Evolutionary conservation across 148 eudicot species (phyloP).

Genomic region (Spergularia bocconei): DNA sequence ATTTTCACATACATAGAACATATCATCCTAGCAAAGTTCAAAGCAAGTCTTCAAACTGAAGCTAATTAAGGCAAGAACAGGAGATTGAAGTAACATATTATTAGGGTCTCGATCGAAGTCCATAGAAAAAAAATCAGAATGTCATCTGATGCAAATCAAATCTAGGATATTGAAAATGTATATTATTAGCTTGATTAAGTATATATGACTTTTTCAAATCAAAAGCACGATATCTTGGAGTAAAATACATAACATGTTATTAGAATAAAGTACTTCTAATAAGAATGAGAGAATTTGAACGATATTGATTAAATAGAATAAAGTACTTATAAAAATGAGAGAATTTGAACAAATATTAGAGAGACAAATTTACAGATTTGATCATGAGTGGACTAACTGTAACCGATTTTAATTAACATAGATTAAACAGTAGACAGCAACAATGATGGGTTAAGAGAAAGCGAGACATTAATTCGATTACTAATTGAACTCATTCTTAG

Average conservation of each 20-base stretch:
- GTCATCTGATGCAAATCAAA: too few relatives aligned
- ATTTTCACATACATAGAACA: constrained; percentile 15
- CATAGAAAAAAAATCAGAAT: too few relatives aligned
- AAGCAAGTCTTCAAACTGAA: constrained; percentile 5
- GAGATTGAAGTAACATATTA: too few relatives aligned
- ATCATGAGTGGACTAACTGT: constrained; percentile 12
- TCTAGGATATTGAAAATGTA: too few relatives aligned
- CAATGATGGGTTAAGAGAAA: not conserved
- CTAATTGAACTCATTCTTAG: not conserved
- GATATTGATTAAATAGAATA: not conserved
- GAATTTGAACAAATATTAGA: not conserved
- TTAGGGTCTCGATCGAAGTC: too few relatives aligned
- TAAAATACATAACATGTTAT: not conserved
- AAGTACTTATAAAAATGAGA: constrained; percentile 1
- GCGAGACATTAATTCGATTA: not conserved
- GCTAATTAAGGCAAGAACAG: too few relatives aligned
- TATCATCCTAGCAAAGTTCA: constrained; percentile 2
- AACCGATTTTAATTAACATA: not conserved
- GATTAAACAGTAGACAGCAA: not conserved
- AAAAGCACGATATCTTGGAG: constrained; percentile 2
- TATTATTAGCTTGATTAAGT: too few relatives aligned
- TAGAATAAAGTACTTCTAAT: not conserved
- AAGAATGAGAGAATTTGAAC: not conserved
- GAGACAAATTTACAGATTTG: constrained; percentile 5
- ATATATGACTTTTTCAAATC: not conserved